Evolutionary conservation across 2,329 filamentous ascomycete genomes (phyloP), one percentile per base, ranked within the genome.

Genomic region (Ceratocystis destructans): DNA sequence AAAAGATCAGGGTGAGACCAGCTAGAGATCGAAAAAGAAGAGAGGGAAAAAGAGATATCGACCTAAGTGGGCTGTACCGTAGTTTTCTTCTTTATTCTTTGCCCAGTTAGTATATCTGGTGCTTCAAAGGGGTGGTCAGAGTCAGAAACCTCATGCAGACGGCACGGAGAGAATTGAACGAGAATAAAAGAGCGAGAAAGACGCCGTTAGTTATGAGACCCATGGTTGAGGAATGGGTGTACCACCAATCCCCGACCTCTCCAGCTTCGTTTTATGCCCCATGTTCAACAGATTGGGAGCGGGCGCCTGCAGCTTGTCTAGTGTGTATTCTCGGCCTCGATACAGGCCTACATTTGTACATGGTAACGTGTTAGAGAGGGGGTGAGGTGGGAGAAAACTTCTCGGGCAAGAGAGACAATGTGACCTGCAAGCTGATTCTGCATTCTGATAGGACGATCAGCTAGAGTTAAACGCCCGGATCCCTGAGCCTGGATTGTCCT

Each of bases 1-100:
- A 67, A 65, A 55, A 69, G 68, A 71, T 72, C 70, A 73, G 71
- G 74, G 72, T 77, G 80, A 84, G 81, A 76, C 81, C 81, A 83
- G 82, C 82, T 83, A 77, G 77, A 78, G 77, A 78, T 73, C 74
- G 72, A 70, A 72, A 70, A 71, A 71, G 70, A 70, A 72, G 72
- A 70, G 70, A 72, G 72, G 72, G 70, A 7, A 70, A 67, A 71
- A 76, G 61, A 48, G 10, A 64, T 46, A 5, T n/a, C 22, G 62
- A 25, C 62, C 5, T 41, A n/a, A 63, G 53, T 31, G 64, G 64
- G 44, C 64, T 44, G 45, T 20, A 46, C 17, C 5, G 63, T 41
- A 12, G 37, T 44, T 64, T 64, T 64, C 62, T 63, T 37, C n/a
- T 20, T 59, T 59, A 28, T 59, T 17, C 7, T 28, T 10, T 5